Percentiles rank a stretch among this genome's conserved stretches.
phyloP scores from a whole-genome alignment of 2,329 filamentous ascomycete genomes.

The Neospermospora avenae region DNA sequence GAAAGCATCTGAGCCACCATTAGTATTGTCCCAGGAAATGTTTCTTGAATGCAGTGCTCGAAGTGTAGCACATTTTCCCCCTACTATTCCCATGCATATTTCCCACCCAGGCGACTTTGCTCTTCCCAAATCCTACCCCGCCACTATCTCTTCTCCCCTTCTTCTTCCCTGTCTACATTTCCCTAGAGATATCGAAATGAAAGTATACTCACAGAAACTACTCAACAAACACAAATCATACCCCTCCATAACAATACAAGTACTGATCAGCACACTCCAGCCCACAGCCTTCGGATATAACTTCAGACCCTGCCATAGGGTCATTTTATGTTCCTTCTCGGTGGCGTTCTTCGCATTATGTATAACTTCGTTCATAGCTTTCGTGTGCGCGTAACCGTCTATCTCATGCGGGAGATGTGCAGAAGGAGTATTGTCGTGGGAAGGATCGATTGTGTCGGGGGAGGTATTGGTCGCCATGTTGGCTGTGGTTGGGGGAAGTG shows the following conservation, averaged over 20 bases:
- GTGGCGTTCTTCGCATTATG: slow-evolving; percentile 48
- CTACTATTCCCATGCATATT: too few species aligned
- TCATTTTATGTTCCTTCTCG: slow-evolving; percentile 67
- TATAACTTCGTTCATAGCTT: slow-evolving; percentile 31
- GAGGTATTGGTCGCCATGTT: slow-evolving; percentile 4
- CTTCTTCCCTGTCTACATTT: not conserved
- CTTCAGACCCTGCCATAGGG: slow-evolving; percentile 69
- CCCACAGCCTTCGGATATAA: slow-evolving; percentile 83
- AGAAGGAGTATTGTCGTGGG: slow-evolving; percentile 11
- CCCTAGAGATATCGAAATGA: not conserved
- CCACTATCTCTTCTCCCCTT: not conserved
- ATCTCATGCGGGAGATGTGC: slow-evolving; percentile 26
- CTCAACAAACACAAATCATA: slow-evolving; percentile 60
- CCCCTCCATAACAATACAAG: slow-evolving; percentile 87
- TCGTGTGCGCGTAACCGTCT: slow-evolving; percentile 26
- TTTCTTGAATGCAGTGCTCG: not conserved
- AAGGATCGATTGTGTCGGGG: slow-evolving; percentile 8
- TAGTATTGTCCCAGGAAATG: not conserved
- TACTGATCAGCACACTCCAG: slow-evolving; percentile 85
- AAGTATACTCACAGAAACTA: slow-evolving; percentile 28
- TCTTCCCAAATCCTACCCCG: too few species aligned
- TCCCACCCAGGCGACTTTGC: too few species aligned
- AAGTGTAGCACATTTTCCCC: too few species aligned
- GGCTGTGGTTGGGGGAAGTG: not conserved
- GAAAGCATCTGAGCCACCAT: slow-evolving; percentile 29